phyloP scores from a whole-genome alignment of 768 basidiomycete genomes.

The Auriscalpium microsporum region DNA sequence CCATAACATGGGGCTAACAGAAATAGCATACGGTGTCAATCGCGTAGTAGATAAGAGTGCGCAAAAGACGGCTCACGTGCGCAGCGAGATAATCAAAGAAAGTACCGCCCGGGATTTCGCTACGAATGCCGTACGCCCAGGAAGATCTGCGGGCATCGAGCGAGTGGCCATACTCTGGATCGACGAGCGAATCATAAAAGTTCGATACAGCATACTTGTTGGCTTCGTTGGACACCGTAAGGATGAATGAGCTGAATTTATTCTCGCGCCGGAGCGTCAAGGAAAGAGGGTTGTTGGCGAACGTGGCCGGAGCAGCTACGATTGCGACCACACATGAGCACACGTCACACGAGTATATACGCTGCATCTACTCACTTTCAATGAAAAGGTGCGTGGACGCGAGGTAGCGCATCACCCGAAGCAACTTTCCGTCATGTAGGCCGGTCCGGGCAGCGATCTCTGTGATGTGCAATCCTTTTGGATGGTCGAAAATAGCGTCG shows the following conservation, averaged over 20 bases:
- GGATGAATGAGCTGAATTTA: conserved; percentile 20
- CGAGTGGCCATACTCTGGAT: conserved; percentile 22
- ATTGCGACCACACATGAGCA: not conserved
- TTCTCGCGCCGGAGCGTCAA: conserved; percentile 25
- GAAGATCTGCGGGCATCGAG: conserved; percentile 9
- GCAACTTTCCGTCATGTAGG: conserved; percentile 28
- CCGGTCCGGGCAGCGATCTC: conserved; percentile 26
- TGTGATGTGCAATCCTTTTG: conserved; percentile 29
- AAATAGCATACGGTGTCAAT: not conserved
- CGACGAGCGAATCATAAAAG: conserved; percentile 28
- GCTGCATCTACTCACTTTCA: conserved; percentile 23
- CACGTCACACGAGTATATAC: not conserved
- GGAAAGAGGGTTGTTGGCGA: conserved; percentile 34
- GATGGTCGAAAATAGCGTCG: conserved; percentile 29
- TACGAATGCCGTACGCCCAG: conserved; percentile 1
- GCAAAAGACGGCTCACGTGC: not conserved
- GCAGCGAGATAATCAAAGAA: not conserved
- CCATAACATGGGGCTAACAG: not conserved
- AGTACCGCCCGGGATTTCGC: not conserved
- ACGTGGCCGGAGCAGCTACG: conserved; percentile 28
- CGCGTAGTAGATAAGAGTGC: not conserved
- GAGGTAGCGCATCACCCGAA: conserved; percentile 31
- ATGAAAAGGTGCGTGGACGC: conserved; percentile 33
- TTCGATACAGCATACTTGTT: conserved; percentile 15
- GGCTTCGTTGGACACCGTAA: conserved; percentile 13